Evolutionary conservation across 192 early-diverging fungal species (phyloP).

Genomic region (Jimgerdemannia flammicorona): DNA sequence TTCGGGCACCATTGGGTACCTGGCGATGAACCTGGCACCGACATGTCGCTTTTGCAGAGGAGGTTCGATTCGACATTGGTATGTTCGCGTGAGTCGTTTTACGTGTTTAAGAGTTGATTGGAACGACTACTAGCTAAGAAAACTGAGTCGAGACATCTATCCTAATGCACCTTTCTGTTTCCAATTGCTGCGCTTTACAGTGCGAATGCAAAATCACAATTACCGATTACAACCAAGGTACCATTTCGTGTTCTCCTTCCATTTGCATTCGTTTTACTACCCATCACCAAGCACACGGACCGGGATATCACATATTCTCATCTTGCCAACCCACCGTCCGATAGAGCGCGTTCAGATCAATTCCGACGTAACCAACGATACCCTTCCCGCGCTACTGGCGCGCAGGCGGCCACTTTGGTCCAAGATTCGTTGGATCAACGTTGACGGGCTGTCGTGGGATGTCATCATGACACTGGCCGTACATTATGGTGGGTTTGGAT

Average conservation of each 20-base stretch:
- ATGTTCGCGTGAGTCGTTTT: background rate
- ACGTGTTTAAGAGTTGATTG: background rate
- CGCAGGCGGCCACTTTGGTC: slow-evolving; percentile 28
- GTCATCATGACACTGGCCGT: slow-evolving; percentile 35
- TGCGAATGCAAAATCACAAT: background rate
- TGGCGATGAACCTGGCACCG: background rate
- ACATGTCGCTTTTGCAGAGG: background rate
- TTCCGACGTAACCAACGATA: slow-evolving; percentile 1
- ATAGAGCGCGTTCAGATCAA: background rate
- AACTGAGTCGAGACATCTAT: background rate
- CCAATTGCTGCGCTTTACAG: background rate
- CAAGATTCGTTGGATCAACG: slow-evolving; percentile 51
- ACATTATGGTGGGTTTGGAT: slow-evolving; percentile 26
- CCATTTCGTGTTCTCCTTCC: background rate
- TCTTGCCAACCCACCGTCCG: background rate
- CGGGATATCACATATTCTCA: background rate
- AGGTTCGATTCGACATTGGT: background rate
- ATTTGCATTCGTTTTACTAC: background rate
- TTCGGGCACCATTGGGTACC: background rate
- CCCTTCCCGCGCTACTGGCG: background rate
- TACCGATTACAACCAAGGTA: background rate
- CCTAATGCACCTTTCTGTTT: background rate
- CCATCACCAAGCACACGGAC: background rate
- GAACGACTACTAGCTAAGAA: background rate
- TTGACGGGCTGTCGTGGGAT: slow-evolving; percentile 44